Evolutionary conservation across 805 yeast species (phyloP), one percentile per base, ranked within the genome.

Genomic region (Lipomyces spencermartinsiae): DNA sequence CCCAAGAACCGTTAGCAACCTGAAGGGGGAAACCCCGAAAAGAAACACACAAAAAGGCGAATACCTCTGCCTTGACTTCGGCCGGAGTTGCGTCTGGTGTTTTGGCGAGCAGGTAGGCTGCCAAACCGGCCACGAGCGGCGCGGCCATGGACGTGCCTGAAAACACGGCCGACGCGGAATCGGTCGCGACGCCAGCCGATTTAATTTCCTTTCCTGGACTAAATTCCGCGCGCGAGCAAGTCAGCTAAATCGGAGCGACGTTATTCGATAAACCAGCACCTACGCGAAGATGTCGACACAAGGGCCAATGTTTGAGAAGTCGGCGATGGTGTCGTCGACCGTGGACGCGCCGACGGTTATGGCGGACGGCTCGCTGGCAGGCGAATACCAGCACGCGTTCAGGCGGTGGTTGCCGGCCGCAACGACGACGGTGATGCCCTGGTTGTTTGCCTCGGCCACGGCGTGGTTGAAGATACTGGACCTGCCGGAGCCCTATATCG

Each of bases 121-220:
- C 86, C 79, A 94, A 84, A 74, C 98, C 98, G 68, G 93, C 89
- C 74, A 94, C 93, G 77, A 93, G 97, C 56, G 98, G 98, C 39
- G 97, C 89, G 34, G 98, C 97, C 98, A 94, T 94, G 19, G 98
- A 93, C 14, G 98, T 93, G 81, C 98, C 98, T 9, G 68, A 64
- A 9, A 64, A 14, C 29, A 25, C 19, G 2, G 54, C 43, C 25
- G 68, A 22, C 8, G 71, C 70, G n/a, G 73, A 60, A 39, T 73
- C 66, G 62, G 74, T 69, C 25, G 56, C 39, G 59, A 73, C 74
- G 56, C 78, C 76, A 16, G 79, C 78, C 53, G 97, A 92, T 73
- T 90, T 83, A 70, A 94, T 87, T 78, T 92, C 90, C 75, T 91
- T 88, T 71, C 88, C 88, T 9, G 88, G 88, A 25, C 84, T 87